Percentiles rank a stretch among this genome's conserved stretches.
Evolutionary conservation across 768 basidiomycete species (phyloP).

Genomic region (Thelephora aurantiotincta): DNA sequence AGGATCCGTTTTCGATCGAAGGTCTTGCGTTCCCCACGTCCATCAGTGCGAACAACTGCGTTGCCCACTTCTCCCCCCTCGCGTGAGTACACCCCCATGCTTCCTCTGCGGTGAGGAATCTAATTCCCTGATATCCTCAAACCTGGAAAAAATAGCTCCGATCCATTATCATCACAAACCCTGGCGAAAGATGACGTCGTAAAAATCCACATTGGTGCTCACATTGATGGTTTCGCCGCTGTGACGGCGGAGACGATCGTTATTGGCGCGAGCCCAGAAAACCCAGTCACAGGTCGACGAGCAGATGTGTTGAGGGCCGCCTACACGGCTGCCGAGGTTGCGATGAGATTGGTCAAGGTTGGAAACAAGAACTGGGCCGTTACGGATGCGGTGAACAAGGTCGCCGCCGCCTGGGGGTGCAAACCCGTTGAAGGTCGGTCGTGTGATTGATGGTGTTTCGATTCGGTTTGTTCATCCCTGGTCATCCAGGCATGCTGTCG

Average conservation of each 20-base stretch:
- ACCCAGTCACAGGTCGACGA: conserved; percentile 70
- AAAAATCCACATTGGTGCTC: conserved; percentile 91
- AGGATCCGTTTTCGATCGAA: conserved; percentile 14
- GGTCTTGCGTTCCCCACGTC: conserved; percentile 92
- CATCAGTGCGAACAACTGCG: conserved; percentile 89
- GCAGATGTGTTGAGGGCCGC: conserved; percentile 93
- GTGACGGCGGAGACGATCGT: conserved; percentile 90
- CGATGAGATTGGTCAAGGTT: conserved; percentile 81
- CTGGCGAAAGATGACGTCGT: conserved; percentile 85
- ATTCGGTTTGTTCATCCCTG: background rate
- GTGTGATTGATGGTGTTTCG: background rate
- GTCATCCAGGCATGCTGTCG: conserved; percentile 69
- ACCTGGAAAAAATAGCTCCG: conserved; percentile 36
- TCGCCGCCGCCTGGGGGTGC: conserved; percentile 63
- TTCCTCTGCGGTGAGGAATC: too few species aligned
- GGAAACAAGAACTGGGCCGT: conserved; percentile 94
- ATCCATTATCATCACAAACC: conserved; percentile 50
- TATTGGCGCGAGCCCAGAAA: conserved; percentile 59
- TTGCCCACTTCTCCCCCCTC: conserved; percentile 95
- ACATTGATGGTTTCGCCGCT: conserved; percentile 94
- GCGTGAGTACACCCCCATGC: conserved; percentile 36
- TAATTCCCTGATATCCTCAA: too few species aligned
- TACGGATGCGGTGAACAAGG: conserved; percentile 71
- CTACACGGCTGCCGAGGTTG: conserved; percentile 83
- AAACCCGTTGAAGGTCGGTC: conserved; percentile 84